A percentile compares a stretch with the other conserved stretches of the same genome.
Conservation (phyloP, 2,329 filamentous ascomycete genomes). For the Bipolaris zeicola region DNA sequence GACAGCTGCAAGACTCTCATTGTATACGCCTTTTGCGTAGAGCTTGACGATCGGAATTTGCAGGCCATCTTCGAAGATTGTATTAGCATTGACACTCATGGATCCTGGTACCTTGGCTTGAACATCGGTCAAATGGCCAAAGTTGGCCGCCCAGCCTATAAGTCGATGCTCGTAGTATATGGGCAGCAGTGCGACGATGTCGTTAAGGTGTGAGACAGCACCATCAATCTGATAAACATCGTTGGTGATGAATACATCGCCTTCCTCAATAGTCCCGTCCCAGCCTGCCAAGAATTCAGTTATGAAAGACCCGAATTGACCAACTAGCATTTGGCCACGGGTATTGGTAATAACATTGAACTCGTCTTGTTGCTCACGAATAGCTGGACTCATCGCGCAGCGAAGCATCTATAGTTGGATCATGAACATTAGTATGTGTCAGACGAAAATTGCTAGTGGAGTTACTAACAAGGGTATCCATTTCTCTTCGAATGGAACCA, state of each 20-base stretch:
- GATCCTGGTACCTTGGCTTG: constrained; percentile 57
- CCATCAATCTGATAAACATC: constrained; percentile 57
- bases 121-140: constrained; percentile 55
- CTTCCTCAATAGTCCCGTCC: constrained; percentile 56
- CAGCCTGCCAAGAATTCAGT: constrained; percentile 54
- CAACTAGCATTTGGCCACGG: constrained; percentile 57
- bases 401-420: constrained; percentile 41
- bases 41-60: constrained; percentile 58
- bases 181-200: constrained; percentile 57
- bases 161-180: constrained; percentile 54
- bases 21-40: constrained; percentile 53
- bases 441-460: too few relatives aligned
- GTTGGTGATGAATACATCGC: constrained; percentile 59
- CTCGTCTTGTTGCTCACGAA: constrained; percentile 59
- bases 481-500: constrained; percentile 56
- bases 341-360: constrained; percentile 60
- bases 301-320: constrained; percentile 59
- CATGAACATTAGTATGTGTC: not conserved
- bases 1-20: constrained; percentile 52
- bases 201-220: constrained; percentile 58
- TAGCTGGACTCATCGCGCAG: constrained; percentile 58
- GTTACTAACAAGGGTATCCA: constrained; percentile 54
- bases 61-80: constrained; percentile 57
- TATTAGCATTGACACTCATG: constrained; percentile 57
- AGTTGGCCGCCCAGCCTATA: constrained; percentile 58